These are phyloP conservation scores for Biscogniauxia mediterranea DNA, from an alignment of 2,329 filamentous ascomycete species.

Conservation along the genomic window DNA sequence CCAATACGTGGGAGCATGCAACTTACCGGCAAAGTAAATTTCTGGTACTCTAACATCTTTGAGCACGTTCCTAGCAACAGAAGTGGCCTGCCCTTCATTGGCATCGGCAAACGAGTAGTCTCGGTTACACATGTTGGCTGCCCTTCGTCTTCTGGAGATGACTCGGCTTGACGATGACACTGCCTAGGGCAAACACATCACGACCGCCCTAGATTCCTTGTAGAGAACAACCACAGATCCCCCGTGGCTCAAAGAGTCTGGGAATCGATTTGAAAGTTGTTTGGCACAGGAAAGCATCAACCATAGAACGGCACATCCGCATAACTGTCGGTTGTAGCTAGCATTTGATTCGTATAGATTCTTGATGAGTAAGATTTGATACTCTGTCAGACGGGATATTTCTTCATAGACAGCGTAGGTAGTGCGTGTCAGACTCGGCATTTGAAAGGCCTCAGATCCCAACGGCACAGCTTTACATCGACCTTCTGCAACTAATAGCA, in stretches of 20 bases:
- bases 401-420: too few species aligned
- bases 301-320: conserved; percentile 3
- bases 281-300: conserved; percentile 3
- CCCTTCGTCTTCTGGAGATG: conserved; percentile 13
- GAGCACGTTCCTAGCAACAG: conserved; percentile 28
- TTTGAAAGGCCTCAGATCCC: too few species aligned
- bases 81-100: conserved; percentile 37
- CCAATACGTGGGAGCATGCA: conserved; percentile 17
- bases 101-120: conserved; percentile 41
- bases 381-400: too few species aligned
- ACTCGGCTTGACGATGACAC: conserved; percentile 9
- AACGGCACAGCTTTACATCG: too few species aligned
- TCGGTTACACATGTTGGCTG: conserved; percentile 28
- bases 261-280: conserved; percentile 25
- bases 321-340: conserved; percentile 1
- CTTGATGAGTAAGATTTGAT: too few species aligned
- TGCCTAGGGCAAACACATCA: conserved; percentile 39
- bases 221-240: conserved; percentile 32
- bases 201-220: conserved; percentile 32
- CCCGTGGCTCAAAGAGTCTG: conserved; percentile 31
- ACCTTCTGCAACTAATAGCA: too few species aligned
- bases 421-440: too few species aligned
- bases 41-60: conserved; percentile 33
- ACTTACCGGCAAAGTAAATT: conserved; percentile 40
- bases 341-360: neutral